These are phyloP conservation scores for Trametes hirsuta DNA, from an alignment of 1,284 basidiomycete genomes.

Conservation along the genomic window DNA sequence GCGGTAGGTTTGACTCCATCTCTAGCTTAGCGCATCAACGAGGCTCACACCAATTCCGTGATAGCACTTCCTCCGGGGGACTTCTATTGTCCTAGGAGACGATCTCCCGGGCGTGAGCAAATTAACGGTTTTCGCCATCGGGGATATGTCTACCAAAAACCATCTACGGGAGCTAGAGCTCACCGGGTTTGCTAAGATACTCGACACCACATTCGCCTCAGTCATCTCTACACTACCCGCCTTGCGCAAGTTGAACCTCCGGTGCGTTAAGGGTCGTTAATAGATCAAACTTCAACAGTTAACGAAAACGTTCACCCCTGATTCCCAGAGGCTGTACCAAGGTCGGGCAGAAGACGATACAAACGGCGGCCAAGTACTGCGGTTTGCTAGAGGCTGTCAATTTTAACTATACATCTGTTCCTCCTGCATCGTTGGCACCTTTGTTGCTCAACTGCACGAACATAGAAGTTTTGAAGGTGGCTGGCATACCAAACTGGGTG, in stretches of 20 bases:
- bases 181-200: constrained; percentile 52
- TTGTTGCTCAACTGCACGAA: constrained; percentile 46
- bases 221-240: constrained; percentile 47
- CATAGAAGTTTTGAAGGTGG: constrained; percentile 63
- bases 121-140: constrained; percentile 52
- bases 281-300: background rate
- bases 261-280: constrained; percentile 41
- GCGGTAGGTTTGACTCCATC: constrained; percentile 43
- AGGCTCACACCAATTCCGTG: background rate
- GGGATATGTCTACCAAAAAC: constrained; percentile 36
- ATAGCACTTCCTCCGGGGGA: constrained; percentile 65
- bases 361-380: constrained; percentile 48
- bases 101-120: constrained; percentile 56
- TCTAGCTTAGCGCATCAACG: background rate
- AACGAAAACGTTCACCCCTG: background rate
- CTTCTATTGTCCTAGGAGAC: constrained; percentile 49
- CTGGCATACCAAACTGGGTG: constrained; percentile 64
- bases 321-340: constrained; percentile 57
- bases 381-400: constrained; percentile 51
- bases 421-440: constrained; percentile 49
- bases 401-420: constrained; percentile 61
- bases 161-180: constrained; percentile 54
- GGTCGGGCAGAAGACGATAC: constrained; percentile 52
- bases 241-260: constrained; percentile 52
- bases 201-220: constrained; percentile 55